Evolutionary conservation across 2,329 filamentous ascomycete species (phyloP), one percentile per base, ranked within the genome.

Genomic region (Periconia sp.): DNA sequence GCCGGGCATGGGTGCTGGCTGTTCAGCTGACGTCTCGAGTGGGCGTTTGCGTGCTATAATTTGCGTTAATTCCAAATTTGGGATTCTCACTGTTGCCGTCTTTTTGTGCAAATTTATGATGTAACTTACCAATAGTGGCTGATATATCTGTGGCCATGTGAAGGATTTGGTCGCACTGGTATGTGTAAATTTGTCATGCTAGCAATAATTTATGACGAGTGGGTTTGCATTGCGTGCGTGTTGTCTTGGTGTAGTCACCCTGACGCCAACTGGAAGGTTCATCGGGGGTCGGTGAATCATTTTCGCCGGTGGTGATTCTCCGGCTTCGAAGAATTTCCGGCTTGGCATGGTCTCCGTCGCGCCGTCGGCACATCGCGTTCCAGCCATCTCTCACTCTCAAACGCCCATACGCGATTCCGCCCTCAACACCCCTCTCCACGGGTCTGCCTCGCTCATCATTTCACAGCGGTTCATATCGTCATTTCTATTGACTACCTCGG

Each of bases 31-130:
- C 45, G 40, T 49, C 50, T 46, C 14, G 41, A 46, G 50, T 27
- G 31, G 35, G 33, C 46, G 49, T 56, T 49, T 55, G 31, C 41
- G 45, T 47, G 18, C 53, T 33, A 49, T 56, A 52, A 30, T 31
- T 45, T 46, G 33, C 47, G 54, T 57, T 54, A 51, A 59, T 59
- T 57, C 52, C 52, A 59, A 59, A 53, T 50, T 50, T 49, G 54
- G 19, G 37, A 48, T 48, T 59, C 52, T 54, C 53, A 47, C 45
- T 51, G 56, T 41, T 56, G 55, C 37, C 51, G 14, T 49, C 55
- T 53, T 58, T 51, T 55, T 42, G 33, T 15, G 27, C 27, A 47
- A 47, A 48, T 41, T 48, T 17, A 48, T 48, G 18, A 47, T 47
- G 27, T 47, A 47, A 47, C 31, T 47, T 47, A 47, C 45, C 17